Conservation (phyloP, 2,329 filamentous ascomycete species). For the Talaromyces sp. region DNA sequence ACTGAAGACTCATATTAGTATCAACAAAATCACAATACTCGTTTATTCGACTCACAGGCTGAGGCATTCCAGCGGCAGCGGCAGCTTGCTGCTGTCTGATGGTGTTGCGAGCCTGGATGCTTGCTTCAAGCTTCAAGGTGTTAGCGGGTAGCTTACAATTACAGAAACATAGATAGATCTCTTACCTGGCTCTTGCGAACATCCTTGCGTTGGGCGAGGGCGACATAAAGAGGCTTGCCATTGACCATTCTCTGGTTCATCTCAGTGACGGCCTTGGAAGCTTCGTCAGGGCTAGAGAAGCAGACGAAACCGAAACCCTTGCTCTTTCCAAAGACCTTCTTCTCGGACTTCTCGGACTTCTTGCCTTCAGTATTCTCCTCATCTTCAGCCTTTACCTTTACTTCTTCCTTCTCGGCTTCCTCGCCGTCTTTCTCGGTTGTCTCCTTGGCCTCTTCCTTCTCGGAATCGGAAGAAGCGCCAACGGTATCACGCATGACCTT, state of each 20-base stretch:
- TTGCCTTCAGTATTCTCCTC: conserved; percentile 54
- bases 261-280: conserved; percentile 96
- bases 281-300: conserved; percentile 99
- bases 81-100: conserved; percentile 97
- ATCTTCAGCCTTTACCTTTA: conserved; percentile 46
- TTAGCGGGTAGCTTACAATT: not conserved
- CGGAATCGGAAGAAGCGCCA: conserved; percentile 33
- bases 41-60: conserved; percentile 38
- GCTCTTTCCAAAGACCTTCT: conserved; percentile 81
- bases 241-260: conserved; percentile 99
- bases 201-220: conserved; percentile 97
- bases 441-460: conserved; percentile 28
- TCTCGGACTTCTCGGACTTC: conserved; percentile 53
- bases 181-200: conserved; percentile 85
- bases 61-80: conserved; percentile 80
- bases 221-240: conserved; percentile 94
- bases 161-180: not conserved
- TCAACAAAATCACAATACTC: not conserved
- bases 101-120: conserved; percentile 98
- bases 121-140: conserved; percentile 69
- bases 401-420: conserved; percentile 38
- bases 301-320: conserved; percentile 99
- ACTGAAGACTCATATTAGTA: conserved; percentile 39
- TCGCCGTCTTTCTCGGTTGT: conserved; percentile 31
- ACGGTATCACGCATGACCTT: conserved; percentile 94